Base-by-base conservation (phyloP, 805 yeast genomes). In the Myxozyma kluyveri region DNA sequence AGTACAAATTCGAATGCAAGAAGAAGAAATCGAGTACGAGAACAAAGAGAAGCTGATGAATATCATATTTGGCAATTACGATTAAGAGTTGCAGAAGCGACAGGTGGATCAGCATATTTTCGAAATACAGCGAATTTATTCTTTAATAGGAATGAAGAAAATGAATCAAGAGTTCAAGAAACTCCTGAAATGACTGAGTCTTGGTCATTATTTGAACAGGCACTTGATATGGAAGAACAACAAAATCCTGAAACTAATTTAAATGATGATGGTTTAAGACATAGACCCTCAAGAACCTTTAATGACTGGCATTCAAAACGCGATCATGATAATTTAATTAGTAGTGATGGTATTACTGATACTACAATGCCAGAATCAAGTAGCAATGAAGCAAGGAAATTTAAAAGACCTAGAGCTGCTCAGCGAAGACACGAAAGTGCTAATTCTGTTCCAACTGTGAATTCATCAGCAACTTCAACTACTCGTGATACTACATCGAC, bases 141-240 rank as follows among this genome's bases (percentile, higher is more conserved):
- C 29, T 29, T 49, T 40, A 35, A 35, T 10, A n/a, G n/a, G n/a
- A n/a, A n/a, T n/a, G n/a, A n/a, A n/a, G n/a, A n/a, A n/a, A 24
- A 29, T 22, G 32, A 36, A n/a, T 19, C 23, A 14, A 45, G 43
- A 9, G 45, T n/a, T 18, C 45, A 40, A 12, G 56, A 52, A 36
- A 46, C 62, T 10, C 57, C 59, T 5, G 67, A 63, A 21, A 66
- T 63, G 49, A 45, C 40, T 3, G 61, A 62, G 41, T 66, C 69
- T 2, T 66, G 69, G 69, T 55, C 59, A 21, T 57, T 62, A 62
- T 58, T 65, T 17, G 69, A 63, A 42, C 58, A 51, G 45, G 68
- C 68, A 14, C 53, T 53, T 12, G 56, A 50, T 42, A 42, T 55
- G 7, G 45, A 56, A 19, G 63, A 49, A 42, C 33, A 14, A 9